phyloP scores from a whole-genome alignment of 768 basidiomycete genomes.

The Russula earlei region DNA sequence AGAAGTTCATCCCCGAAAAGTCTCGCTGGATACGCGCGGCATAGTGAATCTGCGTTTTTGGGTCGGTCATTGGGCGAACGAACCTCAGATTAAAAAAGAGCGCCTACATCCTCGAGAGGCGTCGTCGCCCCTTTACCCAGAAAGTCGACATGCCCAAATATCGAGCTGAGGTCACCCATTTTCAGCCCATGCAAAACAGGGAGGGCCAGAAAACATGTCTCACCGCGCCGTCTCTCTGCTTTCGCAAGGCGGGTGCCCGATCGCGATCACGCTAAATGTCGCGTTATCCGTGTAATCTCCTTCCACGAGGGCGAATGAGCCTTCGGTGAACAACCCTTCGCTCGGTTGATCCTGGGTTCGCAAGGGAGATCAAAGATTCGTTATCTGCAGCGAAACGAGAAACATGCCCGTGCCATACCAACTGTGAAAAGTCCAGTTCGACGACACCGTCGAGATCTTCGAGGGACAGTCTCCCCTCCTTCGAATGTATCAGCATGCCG shows the following conservation, averaged over 20 bases:
- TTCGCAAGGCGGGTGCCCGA: conserved; percentile 97
- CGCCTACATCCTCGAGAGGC: conserved; percentile 76
- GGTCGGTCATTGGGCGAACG: too few species aligned
- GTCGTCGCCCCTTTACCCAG: conserved; percentile 92
- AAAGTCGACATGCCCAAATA: conserved; percentile 96
- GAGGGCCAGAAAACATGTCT: conserved; percentile 17
- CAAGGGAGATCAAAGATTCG: background rate
- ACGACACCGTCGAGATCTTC: conserved; percentile 93
- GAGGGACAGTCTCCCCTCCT: conserved; percentile 82
- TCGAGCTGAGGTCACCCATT: conserved; percentile 42
- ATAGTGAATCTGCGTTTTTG: conserved; percentile 38
- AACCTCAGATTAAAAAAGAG: background rate
- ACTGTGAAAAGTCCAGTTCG: conserved; percentile 76
- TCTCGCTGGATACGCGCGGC: conserved; percentile 56
- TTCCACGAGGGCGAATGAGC: conserved; percentile 89
- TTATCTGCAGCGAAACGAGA: too few species aligned
- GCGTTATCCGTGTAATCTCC: conserved; percentile 94
- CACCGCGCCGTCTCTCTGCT: conserved; percentile 75
- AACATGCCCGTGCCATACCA: conserved; percentile 49
- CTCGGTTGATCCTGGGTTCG: conserved; percentile 68
- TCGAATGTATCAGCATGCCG: conserved; percentile 84
- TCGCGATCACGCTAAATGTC: conserved; percentile 79
- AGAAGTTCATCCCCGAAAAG: conserved; percentile 71
- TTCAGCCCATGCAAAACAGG: background rate
- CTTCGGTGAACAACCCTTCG: conserved; percentile 94